These are phyloP conservation scores for Spathaspora arborariae DNA, from an alignment of 805 yeast species.

Conservation along the genomic window DNA sequence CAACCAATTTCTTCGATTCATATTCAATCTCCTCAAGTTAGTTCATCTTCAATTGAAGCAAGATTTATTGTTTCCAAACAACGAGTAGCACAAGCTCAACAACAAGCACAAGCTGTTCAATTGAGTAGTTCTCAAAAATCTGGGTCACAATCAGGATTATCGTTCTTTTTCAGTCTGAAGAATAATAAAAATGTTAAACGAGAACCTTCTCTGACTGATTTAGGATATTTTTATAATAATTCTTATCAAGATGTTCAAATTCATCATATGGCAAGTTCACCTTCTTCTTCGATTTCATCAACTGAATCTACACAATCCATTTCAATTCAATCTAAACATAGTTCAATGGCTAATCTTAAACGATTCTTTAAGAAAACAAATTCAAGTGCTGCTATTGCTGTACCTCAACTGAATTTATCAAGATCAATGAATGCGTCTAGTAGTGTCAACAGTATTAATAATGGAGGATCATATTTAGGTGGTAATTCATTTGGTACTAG, in stretches of 20 bases:
- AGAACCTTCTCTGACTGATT: conserved; percentile 37
- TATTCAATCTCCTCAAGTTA: conserved; percentile 67
- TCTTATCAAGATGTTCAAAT: conserved; percentile 22
- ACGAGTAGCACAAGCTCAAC: conserved; percentile 54
- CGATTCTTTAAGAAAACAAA: conserved; percentile 57
- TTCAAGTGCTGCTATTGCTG: conserved; percentile 13
- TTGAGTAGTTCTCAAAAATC: conserved; percentile 31
- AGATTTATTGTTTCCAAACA: conserved; percentile 82
- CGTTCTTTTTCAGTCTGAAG: conserved; percentile 46
- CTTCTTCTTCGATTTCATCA: conserved; percentile 30
- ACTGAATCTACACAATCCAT: conserved; percentile 25
- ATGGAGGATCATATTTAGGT: conserved; percentile 10
- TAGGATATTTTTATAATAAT: conserved; percentile 40
- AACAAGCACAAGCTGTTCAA: conserved; percentile 39
- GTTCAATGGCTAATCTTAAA: conserved; percentile 75
- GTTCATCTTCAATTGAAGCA: conserved; percentile 66
- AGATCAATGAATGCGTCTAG: conserved; percentile 14
- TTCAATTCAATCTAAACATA: conserved; percentile 51
- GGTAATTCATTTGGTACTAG: conserved; percentile 19
- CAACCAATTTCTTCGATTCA: conserved; percentile 59
- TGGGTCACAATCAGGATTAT: conserved; percentile 46
- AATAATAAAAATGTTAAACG: conserved; percentile 27
- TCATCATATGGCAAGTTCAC: conserved; percentile 22
- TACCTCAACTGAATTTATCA: conserved; percentile 18
- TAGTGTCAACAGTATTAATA: conserved; percentile 4